Base-by-base conservation (phyloP, 495 filamentous ascomycete species). In the Aspergillus olivimuriae region DNA sequence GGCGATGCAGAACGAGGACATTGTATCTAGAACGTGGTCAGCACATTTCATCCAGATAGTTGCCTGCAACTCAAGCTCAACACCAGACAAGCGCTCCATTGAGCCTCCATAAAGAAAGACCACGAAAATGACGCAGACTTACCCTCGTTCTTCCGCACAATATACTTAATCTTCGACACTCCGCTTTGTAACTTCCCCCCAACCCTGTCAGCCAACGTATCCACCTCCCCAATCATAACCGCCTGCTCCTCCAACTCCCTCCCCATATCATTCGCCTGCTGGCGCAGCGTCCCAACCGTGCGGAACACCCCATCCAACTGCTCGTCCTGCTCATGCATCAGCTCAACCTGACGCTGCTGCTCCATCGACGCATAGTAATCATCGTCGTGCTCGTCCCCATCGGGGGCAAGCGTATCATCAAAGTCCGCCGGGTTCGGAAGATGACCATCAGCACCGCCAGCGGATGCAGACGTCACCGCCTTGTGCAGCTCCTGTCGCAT, bases 271-370 rank as follows among this genome's bases (percentile, higher is more conserved):
- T 92, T 80, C 12, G 94, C 94, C 72, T 96, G 91, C 60, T 84
- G 72, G 39, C 89, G 69, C 55, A 98, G 58, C 56, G 87, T 95
- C 0, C 88, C 90, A 26, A 98, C 92, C 2, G 92, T 97, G 52
- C 80, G 78, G 57, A 87, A 95, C 32, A 98, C 94, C 3, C 86
- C 86, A 62, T 96, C 91, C 5, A 98, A 70, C 50, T 88, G 82
- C 71, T 92, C 73, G 60, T 98, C 94, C 69, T 97, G 92, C 63
- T 95, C 91, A 55, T 84, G 80, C 84, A 98, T 90, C 61, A 97
- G 82, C 70, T 88, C 80, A 55, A 82, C 47, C 67, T 98, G 92
- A 54, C 92, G 76, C 65, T 94, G 82, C 59, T 95, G 84, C 74
- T 97, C 94, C 59, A 92, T 90, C 39, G 81, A 82, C n/a, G 79